A percentile compares a stretch with the other conserved stretches of the same genome.
phyloP scores from a whole-genome alignment of 2,329 filamentous ascomycete species.

The Fusarium mangiferae region DNA sequence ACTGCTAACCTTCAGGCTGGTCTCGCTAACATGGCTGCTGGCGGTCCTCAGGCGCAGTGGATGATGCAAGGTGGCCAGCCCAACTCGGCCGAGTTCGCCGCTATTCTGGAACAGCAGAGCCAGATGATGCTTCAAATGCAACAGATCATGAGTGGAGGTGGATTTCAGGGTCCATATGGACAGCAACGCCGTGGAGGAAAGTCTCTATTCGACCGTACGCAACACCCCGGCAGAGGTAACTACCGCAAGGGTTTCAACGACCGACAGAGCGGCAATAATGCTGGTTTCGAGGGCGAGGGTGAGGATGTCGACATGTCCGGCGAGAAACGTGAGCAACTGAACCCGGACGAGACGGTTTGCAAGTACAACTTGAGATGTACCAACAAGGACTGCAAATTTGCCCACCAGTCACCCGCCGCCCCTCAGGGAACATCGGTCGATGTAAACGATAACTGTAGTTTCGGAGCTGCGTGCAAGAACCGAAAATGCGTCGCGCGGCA shows the following conservation, averaged over 20 bases:
- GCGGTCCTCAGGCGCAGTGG: slow-evolving; percentile 53
- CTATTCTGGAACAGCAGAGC: slow-evolving; percentile 88
- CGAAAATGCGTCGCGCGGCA: slow-evolving; percentile 91
- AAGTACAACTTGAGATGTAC: slow-evolving; percentile 90
- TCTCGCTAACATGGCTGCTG: slow-evolving; percentile 56
- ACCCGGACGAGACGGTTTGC: slow-evolving; percentile 78
- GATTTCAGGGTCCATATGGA: slow-evolving; percentile 54
- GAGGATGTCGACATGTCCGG: slow-evolving; percentile 73
- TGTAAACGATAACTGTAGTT: slow-evolving; percentile 81
- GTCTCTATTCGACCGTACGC: slow-evolving; percentile 81
- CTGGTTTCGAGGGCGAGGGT: slow-evolving; percentile 55
- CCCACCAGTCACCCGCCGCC: slow-evolving; percentile 92
- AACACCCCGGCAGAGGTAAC: slow-evolving; percentile 62
- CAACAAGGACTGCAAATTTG: slow-evolving; percentile 90
- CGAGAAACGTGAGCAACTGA: slow-evolving; percentile 63
- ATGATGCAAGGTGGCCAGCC: slow-evolving; percentile 60
- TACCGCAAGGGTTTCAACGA: slow-evolving; percentile 61
- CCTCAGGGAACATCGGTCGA: slow-evolving; percentile 82
- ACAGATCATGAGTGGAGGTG: slow-evolving; percentile 66
- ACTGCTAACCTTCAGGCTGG: slow-evolving; percentile 62
- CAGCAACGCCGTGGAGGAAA: slow-evolving; percentile 57
- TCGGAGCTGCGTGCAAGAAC: slow-evolving; percentile 94
- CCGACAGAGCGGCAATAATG: slow-evolving; percentile 48
- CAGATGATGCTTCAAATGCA: slow-evolving; percentile 84
- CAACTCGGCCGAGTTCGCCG: slow-evolving; percentile 69